Base-by-base conservation (phyloP, 495 filamentous ascomycete genomes). In the Cudoniella acicularis region DNA sequence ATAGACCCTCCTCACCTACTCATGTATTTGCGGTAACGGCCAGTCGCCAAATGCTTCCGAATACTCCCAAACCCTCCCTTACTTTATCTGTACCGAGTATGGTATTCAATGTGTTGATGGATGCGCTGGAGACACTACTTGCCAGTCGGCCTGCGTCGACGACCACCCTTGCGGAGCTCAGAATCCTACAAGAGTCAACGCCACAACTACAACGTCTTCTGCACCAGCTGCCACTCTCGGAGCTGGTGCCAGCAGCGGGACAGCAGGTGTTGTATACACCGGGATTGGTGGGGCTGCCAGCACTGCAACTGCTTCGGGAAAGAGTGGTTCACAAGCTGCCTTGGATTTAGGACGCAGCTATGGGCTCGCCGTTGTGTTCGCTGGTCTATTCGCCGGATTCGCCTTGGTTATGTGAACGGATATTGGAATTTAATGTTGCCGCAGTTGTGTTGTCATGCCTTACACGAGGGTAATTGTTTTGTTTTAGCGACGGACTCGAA, bases 31-130 rank as follows among this genome's bases (percentile, higher is more conserved):
- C 78, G 79, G 75, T 67, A 87, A 93, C 74, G 80, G 82, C 64
- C 65, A 75, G 60, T 71, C 79, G 40, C 92, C 92, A 61, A 95
- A 96, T 69, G 72, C 88, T 21, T 82, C 87, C 63, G 79, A 96
- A 69, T 96, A 89, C 80, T 88, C 88, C 20, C 81, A 88, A 67
- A 96, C 92, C 3, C 81, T 96, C 25, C 90, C 92, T 8, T 96
- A 87, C 81, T 92, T 84, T 74, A 77, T 87, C 61, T 96, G 92
- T 80, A 83, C 80, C 13, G 79, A 87, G 69, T 81, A 80, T 72
- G 85, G 83, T 64, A 84, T 75, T 68, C 77, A 92, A 63, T 96
- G 91, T 67, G 87, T 88, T 2, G 65, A 61, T 8, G 72, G 62
- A 53, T 95, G 91, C 73, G 70, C 69, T 8, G 69, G 70, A 30